Conservation (phyloP, 2,329 filamentous ascomycete species). For the Neocucurbitaria cava region DNA sequence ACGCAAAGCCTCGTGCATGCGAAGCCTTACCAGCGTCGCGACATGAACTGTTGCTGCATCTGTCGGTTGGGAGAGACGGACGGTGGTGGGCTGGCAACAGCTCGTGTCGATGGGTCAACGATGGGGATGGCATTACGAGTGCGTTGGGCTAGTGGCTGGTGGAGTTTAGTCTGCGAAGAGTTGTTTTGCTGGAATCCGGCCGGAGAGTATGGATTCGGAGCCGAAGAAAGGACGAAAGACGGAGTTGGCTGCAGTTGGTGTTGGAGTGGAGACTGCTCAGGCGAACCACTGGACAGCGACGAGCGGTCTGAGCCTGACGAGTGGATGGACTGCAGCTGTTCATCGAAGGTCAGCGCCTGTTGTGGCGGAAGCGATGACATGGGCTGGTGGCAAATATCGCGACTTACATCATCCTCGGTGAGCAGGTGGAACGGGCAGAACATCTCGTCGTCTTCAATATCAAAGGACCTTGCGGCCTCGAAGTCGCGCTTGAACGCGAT, state of each 20-base stretch:
- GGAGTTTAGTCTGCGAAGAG: slow-evolving; percentile 75
- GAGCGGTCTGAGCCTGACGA: slow-evolving; percentile 90
- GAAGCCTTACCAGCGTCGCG: slow-evolving; percentile 57
- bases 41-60: slow-evolving; percentile 61
- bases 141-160: slow-evolving; percentile 89
- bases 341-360: slow-evolving; percentile 43
- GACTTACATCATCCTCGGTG: slow-evolving; percentile 86
- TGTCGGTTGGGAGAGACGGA: slow-evolving; percentile 70
- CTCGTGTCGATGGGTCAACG: slow-evolving; percentile 91
- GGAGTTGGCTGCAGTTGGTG: slow-evolving; percentile 77
- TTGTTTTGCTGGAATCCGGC: slow-evolving; percentile 65
- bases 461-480: slow-evolving; percentile 90
- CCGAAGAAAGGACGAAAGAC: slow-evolving; percentile 72
- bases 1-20: slow-evolving; percentile 42
- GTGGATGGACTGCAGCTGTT: slow-evolving; percentile 87
- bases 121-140: slow-evolving; percentile 96
- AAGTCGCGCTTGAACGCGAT: slow-evolving; percentile 84
- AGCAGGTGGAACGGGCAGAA: slow-evolving; percentile 88
- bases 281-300: slow-evolving; percentile 92
- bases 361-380: slow-evolving; percentile 29
- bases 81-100: slow-evolving; percentile 87
- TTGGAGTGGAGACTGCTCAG: slow-evolving; percentile 88
- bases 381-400: slow-evolving; percentile 30
- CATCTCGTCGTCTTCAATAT: slow-evolving; percentile 93
- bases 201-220: slow-evolving; percentile 63